Conservation (phyloP, 2,329 filamentous ascomycete genomes). For the Xylogone sp. region DNA sequence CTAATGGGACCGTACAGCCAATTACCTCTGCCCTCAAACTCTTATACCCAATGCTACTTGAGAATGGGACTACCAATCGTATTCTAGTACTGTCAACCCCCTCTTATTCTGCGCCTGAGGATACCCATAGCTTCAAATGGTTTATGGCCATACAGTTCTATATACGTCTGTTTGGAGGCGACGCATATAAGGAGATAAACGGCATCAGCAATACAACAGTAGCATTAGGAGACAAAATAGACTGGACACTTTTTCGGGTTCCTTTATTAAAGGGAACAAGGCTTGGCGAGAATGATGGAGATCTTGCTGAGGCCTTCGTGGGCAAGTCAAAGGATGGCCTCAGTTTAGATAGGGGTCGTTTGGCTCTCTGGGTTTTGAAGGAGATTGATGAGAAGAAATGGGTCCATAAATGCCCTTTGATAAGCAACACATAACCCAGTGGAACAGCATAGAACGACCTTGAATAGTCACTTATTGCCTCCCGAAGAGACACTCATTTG, state of each 20-base stretch:
- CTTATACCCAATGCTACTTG: slow-evolving; percentile 18
- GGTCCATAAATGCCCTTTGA: slow-evolving; percentile 4
- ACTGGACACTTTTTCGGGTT: slow-evolving; percentile 22
- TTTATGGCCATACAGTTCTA: slow-evolving; percentile 17
- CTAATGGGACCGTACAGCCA: slow-evolving; percentile 10
- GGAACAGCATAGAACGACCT: too few species aligned
- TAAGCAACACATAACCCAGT: background rate
- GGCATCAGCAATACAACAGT: slow-evolving; percentile 20
- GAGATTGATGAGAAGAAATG: slow-evolving; percentile 21
- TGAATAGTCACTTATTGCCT: too few species aligned
- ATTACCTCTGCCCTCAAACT: slow-evolving; percentile 17
- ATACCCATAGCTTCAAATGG: slow-evolving; percentile 15
- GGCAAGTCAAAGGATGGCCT: slow-evolving; percentile 19
- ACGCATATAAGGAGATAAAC: slow-evolving; percentile 15
- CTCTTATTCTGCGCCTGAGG: slow-evolving; percentile 19
- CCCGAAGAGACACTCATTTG: too few species aligned
- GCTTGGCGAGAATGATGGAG: slow-evolving; percentile 12
- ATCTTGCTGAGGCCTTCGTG: slow-evolving; percentile 16
- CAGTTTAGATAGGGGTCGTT: slow-evolving; percentile 16
- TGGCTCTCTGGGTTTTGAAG: slow-evolving; percentile 18
- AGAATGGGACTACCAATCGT: slow-evolving; percentile 10
- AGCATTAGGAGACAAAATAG: slow-evolving; percentile 15
- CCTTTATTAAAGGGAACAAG: slow-evolving; percentile 14
- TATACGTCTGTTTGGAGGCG: slow-evolving; percentile 17
- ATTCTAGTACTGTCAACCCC: slow-evolving; percentile 21